A percentile compares a stretch with the other conserved stretches of the same genome.
Conservation (phyloP, 352 stramenopile species). For the Saprolegnia parasitica region DNA sequence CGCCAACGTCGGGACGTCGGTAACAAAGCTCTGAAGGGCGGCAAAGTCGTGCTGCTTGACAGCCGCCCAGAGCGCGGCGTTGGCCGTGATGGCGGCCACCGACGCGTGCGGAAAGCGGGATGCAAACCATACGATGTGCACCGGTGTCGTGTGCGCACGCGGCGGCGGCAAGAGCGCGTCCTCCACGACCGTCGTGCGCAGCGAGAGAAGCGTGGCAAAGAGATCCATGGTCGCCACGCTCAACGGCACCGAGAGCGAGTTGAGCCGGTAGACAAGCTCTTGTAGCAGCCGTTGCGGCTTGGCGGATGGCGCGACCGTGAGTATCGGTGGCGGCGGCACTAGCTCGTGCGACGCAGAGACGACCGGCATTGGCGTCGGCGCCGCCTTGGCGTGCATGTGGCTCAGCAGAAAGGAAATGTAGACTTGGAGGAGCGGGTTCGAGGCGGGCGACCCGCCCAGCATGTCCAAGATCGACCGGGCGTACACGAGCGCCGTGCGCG, state of each 20-base stretch:
- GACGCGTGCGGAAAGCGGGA: slow-evolving; percentile 72
- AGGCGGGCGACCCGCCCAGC: slow-evolving; percentile 54
- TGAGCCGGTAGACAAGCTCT: slow-evolving; percentile 71
- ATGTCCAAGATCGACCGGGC: slow-evolving; percentile 76
- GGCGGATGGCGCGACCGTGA: neutral
- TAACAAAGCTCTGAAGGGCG: neutral
- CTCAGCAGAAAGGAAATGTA: slow-evolving; percentile 78
- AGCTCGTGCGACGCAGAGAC: neutral
- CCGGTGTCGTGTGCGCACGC: slow-evolving; percentile 1
- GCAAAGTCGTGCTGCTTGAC: slow-evolving; percentile 21
- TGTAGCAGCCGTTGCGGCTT: slow-evolving; percentile 44
- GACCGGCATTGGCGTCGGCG: neutral
- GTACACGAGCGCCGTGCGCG: slow-evolving; percentile 66
- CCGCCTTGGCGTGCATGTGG: slow-evolving; percentile 12
- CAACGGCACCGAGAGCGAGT: slow-evolving; percentile 70
- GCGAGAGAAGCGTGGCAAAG: slow-evolving; percentile 63
- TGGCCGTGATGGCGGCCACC: slow-evolving; percentile 37
- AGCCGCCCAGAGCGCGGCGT: slow-evolving; percentile 14
- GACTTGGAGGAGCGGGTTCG: slow-evolving; percentile 70
- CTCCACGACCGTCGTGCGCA: slow-evolving; percentile 64
- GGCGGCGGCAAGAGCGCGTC: slow-evolving; percentile 38
- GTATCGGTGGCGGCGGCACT: neutral
- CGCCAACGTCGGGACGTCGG: slow-evolving; percentile 8
- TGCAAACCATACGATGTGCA: slow-evolving; percentile 71
- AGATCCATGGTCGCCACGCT: slow-evolving; percentile 81